Percentiles rank a stretch among this genome's conserved stretches.
Conservation (phyloP, 345 rosid genomes). For the Zanthoxylum bungeanum region DNA sequence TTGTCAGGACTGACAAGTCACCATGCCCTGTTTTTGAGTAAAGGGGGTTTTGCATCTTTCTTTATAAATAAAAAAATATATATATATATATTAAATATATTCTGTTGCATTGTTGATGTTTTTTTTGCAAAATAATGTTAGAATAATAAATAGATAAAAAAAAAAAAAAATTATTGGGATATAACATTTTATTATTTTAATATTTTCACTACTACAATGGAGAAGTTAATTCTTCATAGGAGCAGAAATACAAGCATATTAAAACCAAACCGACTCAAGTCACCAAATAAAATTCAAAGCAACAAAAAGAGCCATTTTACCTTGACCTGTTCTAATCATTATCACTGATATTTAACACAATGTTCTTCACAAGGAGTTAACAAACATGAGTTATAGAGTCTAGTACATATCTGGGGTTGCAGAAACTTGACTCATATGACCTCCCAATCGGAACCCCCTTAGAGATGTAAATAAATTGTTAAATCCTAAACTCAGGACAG, state of each 20-base stretch:
- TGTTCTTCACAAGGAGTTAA: conserved; percentile 10
- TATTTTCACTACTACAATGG: no score
- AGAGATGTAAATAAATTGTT: conserved; percentile 21
- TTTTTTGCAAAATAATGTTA: neutral
- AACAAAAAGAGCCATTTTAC: neutral
- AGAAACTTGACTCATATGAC: conserved; percentile 15
- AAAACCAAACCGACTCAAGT: no score
- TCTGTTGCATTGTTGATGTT: neutral
- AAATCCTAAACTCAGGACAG: conserved; percentile 35
- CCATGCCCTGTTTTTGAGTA: neutral
- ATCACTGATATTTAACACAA: neutral
- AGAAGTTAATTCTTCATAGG: no score
- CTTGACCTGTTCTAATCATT: conserved; percentile 13
- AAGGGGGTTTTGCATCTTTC: neutral
- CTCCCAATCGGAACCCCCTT: conserved; percentile 28
- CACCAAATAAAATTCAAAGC: neutral
- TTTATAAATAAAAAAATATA: no score
- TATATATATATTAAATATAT: no score
- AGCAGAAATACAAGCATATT: no score
- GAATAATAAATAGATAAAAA: no score
- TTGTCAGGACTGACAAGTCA: conserved; percentile 6
- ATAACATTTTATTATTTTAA: no score
- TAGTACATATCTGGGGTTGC: conserved; percentile 13
- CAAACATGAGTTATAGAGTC: conserved; percentile 6
- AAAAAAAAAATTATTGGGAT: no score